Evolutionary conservation across 768 basidiomycete genomes (phyloP), one percentile per base, ranked within the genome.

Genomic region (Strobilomyces confusus): DNA sequence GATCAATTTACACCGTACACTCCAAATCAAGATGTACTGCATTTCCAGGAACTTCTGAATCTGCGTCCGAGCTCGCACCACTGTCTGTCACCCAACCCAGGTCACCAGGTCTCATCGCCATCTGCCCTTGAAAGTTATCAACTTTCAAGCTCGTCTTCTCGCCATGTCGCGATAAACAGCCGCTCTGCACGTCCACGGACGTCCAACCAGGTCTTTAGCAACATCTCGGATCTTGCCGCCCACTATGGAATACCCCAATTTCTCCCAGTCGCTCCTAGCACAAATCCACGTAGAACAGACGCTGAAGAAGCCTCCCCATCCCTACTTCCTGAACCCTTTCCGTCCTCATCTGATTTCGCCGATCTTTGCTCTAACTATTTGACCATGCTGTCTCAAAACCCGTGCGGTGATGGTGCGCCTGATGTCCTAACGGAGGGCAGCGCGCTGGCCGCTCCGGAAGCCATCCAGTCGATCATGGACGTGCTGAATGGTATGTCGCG

Each of bases 191-290:
- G 84, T 87, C 86, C 74, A 70, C 73, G 82, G 84, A 86, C 87
- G 75, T 79, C 79, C 37, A 75, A 74, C 52, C 75, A 76, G 73
- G 79, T 87, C 60, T 87, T 87, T 63, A 71, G 74, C 63, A 80
- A 80, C 69, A 72, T 83, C 49, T 78, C 79, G 72, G 87, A 86
- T 73, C 74, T 87, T 52, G 83, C 86, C 62, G 76, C 82, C 64
- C 87, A 88, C 54, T 83, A 89, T 87, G 87, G 87, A 72, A 82
- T 89, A 66, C 87, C 88, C 55, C 80, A 82, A 60, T 79, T 76
- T 57, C 70, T 90, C 44, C 87, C 88, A 43, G 82, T 81, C 48
- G 80, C 81, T 51, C 87, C 87, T 56, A 78, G 81, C 49, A 81
- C 81, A 67, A 76, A 75, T 59, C 76, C 79, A 53, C 76, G 68